Evolutionary conservation across 345 rosid genomes (phyloP).

Genomic region (Gynandropsis gynandra): DNA sequence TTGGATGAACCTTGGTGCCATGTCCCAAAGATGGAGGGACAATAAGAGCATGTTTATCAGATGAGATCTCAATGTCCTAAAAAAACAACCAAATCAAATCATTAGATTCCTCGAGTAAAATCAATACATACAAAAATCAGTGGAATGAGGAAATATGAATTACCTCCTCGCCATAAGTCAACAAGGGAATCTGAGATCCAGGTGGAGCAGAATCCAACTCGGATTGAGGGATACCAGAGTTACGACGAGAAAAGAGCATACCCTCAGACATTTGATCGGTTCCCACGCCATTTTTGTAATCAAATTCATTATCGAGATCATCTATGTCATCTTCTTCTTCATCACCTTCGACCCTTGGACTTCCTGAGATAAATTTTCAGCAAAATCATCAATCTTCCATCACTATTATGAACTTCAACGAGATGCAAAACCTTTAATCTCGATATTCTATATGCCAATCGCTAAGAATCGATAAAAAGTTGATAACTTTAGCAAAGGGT

Average conservation of each 20-base stretch:
- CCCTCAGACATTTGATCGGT: slow-evolving; percentile 61
- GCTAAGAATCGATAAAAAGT: no score
- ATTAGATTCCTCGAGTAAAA: slow-evolving; percentile 2
- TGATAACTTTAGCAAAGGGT: not conserved
- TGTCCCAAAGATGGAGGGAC: slow-evolving; percentile 69
- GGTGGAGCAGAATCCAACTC: slow-evolving; percentile 71
- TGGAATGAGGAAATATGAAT: slow-evolving; percentile 3
- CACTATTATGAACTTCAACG: not conserved
- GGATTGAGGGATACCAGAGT: slow-evolving; percentile 46
- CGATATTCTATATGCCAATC: no score
- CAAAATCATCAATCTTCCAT: not conserved
- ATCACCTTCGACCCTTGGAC: slow-evolving; percentile 94
- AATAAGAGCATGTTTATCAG: slow-evolving; percentile 91
- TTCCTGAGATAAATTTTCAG: slow-evolving; percentile 42
- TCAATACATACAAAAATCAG: not conserved
- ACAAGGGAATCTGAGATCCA: slow-evolving; percentile 74
- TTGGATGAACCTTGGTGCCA: slow-evolving; percentile 72
- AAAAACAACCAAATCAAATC: slow-evolving; percentile 14
- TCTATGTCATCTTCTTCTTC: slow-evolving; percentile 96
- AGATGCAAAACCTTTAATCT: no score
- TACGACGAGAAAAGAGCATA: slow-evolving; percentile 47
- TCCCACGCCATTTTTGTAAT: slow-evolving; percentile 55
- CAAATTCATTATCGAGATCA: slow-evolving; percentile 91
- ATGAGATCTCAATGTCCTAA: slow-evolving; percentile 75
- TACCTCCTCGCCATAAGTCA: slow-evolving; percentile 95